A percentile compares a stretch with the other conserved stretches of the same genome.
Conservation (phyloP, 2,329 filamentous ascomycete species). For the Aspergillus unguis region DNA sequence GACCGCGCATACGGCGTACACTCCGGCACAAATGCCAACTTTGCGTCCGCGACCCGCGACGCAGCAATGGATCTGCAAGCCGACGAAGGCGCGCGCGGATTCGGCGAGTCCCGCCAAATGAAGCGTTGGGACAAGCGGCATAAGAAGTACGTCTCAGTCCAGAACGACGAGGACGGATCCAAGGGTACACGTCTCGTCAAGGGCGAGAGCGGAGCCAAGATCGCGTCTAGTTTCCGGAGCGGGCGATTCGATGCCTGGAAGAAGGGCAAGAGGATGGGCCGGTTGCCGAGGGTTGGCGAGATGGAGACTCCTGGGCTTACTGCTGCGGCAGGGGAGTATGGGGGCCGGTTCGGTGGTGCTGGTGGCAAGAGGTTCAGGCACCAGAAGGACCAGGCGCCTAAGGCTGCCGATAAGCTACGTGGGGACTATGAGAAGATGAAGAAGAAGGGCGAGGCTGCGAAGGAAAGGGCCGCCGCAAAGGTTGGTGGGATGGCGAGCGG, state of each 20-base stretch:
- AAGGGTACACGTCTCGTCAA: conserved; percentile 71
- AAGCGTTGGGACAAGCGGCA: conserved; percentile 97
- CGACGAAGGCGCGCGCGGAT: conserved; percentile 75
- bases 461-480: conserved; percentile 57
- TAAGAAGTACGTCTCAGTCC: conserved; percentile 87
- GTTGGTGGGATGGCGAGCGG: conserved; percentile 46
- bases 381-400: conserved; percentile 81
- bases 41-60: conserved; percentile 80
- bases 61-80: conserved; percentile 90
- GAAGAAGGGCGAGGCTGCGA: conserved; percentile 82
- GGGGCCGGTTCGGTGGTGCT: conserved; percentile 23
- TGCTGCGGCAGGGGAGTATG: conserved; percentile 20
- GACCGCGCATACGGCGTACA: conserved; percentile 92
- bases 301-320: conserved; percentile 54
- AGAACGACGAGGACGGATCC: conserved; percentile 92
- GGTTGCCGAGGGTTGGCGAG: conserved; percentile 79
- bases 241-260: conserved; percentile 93
- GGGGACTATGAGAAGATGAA: conserved; percentile 89
- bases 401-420: conserved; percentile 86
- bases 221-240: conserved; percentile 87
- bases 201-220: conserved; percentile 92
- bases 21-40: conserved; percentile 71
- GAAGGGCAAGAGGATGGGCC: conserved; percentile 75
- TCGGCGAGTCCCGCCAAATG: conserved; percentile 70
- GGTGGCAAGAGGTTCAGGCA: conserved; percentile 70